Conservation (phyloP, 1,284 basidiomycete genomes). For the Puccinia hordei region DNA sequence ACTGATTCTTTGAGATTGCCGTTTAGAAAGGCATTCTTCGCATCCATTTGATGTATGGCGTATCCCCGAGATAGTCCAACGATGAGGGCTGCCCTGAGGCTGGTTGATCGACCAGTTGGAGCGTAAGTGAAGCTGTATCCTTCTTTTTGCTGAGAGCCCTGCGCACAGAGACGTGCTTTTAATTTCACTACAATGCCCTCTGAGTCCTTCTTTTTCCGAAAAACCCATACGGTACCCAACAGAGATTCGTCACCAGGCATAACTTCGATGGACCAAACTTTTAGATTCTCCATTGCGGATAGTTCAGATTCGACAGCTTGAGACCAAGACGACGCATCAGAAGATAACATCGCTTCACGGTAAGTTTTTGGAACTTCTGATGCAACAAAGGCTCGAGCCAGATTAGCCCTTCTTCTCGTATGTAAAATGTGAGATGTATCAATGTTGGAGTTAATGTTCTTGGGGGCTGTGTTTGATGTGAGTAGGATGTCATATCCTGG, state of each 20-base stretch:
- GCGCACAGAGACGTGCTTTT: conserved; percentile 13
- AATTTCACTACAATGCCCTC: neutral
- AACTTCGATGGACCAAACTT: neutral
- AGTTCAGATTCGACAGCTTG: conserved; percentile 7
- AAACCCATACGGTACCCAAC: conserved; percentile 4
- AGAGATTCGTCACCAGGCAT: neutral
- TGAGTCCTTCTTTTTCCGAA: neutral
- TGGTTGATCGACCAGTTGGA: neutral
- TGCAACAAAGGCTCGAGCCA: neutral
- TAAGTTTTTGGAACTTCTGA: neutral
- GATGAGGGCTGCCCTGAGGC: neutral
- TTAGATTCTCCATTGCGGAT: neutral
- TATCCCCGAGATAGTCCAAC: neutral
- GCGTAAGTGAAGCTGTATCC: neutral
- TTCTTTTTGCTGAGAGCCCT: conserved; percentile 6
- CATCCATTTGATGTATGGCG: conserved; percentile 28
- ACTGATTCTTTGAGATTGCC: neutral
- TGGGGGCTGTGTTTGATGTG: conserved; percentile 7
- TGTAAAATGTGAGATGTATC: neutral
- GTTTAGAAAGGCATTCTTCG: conserved; percentile 27
- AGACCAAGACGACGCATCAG: neutral
- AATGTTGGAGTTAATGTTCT: neutral
- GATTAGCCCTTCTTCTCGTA: neutral
- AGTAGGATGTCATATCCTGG: neutral
- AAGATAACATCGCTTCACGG: neutral